Percentiles rank a stretch among this genome's conserved stretches.
These are phyloP conservation scores for Arthrobotrys iridis DNA, from an alignment of 2,329 filamentous ascomycete genomes.

Conservation along the genomic window DNA sequence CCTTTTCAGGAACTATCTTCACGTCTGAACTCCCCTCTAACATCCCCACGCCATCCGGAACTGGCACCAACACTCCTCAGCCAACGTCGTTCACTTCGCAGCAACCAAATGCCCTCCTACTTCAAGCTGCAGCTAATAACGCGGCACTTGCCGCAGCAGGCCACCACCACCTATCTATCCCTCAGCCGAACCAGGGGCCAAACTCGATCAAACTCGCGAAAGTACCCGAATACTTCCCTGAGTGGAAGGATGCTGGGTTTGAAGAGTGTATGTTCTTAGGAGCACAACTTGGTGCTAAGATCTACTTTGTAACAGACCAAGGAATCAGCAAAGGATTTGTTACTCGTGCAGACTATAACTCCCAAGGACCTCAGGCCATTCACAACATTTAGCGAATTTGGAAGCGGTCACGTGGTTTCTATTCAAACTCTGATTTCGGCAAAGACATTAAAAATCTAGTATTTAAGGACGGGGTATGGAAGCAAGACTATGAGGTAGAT, in stretches of 20 bases:
- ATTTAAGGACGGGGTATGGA: not conserved
- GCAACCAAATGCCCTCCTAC: conserved; percentile 86
- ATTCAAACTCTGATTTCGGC: too few relatives aligned
- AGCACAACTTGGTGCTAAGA: conserved; percentile 83
- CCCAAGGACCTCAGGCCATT: conserved; percentile 72
- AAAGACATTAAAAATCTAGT: not conserved
- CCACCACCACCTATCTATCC: conserved; percentile 63
- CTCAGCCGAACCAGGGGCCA: conserved; percentile 76
- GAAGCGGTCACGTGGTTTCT: not conserved
- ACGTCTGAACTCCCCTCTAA: conserved; percentile 95
- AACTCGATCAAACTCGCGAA: conserved; percentile 82
- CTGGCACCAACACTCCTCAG: conserved; percentile 89
- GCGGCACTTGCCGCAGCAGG: conserved; percentile 64
- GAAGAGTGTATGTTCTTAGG: conserved; percentile 90
- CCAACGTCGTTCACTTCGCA: conserved; percentile 66
- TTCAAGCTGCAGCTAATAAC: conserved; percentile 83
- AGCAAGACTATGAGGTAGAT: too few relatives aligned
- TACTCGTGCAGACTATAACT: conserved; percentile 74
- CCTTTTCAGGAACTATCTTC: conserved; percentile 93
- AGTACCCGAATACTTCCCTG: conserved; percentile 84
- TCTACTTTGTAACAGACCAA: conserved; percentile 75
- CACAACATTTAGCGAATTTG: conserved; percentile 64
- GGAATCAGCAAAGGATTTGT: conserved; percentile 75
- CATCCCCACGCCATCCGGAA: conserved; percentile 87
- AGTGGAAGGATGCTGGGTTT: conserved; percentile 83